Percentiles rank a stretch among this genome's conserved stretches.
Conservation (phyloP, 164 flowering plant genomes). For the Warburgia ugandensis region DNA sequence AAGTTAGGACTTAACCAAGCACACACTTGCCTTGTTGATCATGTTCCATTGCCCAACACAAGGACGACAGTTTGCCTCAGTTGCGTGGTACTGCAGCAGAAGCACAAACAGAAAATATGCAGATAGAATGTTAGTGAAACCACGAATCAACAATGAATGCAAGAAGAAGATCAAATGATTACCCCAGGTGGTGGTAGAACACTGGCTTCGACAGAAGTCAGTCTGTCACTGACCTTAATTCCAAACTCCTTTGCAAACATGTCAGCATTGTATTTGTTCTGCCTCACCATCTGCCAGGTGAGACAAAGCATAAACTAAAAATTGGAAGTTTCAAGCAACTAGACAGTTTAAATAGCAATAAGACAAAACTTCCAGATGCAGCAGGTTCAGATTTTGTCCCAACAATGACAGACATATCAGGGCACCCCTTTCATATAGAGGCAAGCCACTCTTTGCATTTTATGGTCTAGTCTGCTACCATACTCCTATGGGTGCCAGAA, state of each 20-base stretch:
- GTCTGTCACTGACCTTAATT: constrained; percentile 26
- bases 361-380: too few relatives aligned
- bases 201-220: constrained; percentile 53
- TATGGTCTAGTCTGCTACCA: too few relatives aligned
- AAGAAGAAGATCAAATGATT: constrained; percentile 1
- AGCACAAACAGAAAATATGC: background rate
- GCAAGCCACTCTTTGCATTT: too few relatives aligned
- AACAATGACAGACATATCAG: too few relatives aligned
- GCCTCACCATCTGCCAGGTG: constrained; percentile 46
- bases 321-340: too few relatives aligned
- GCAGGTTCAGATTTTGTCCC: too few relatives aligned
- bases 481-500: too few relatives aligned
- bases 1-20: too few relatives aligned
- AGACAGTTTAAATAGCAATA: too few relatives aligned
- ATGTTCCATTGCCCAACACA: constrained; percentile 87
- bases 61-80: constrained; percentile 42
- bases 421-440: too few relatives aligned
- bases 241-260: constrained; percentile 56
- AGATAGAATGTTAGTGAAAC: background rate
- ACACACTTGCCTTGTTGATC: constrained; percentile 55
- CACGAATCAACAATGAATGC: background rate
- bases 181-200: constrained; percentile 74
- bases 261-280: constrained; percentile 23
- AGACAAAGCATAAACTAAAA: too few relatives aligned
- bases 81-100: constrained; percentile 69